These are phyloP conservation scores for Claviceps digitariae DNA, from an alignment of 2,329 filamentous ascomycete genomes.

Conservation along the genomic window DNA sequence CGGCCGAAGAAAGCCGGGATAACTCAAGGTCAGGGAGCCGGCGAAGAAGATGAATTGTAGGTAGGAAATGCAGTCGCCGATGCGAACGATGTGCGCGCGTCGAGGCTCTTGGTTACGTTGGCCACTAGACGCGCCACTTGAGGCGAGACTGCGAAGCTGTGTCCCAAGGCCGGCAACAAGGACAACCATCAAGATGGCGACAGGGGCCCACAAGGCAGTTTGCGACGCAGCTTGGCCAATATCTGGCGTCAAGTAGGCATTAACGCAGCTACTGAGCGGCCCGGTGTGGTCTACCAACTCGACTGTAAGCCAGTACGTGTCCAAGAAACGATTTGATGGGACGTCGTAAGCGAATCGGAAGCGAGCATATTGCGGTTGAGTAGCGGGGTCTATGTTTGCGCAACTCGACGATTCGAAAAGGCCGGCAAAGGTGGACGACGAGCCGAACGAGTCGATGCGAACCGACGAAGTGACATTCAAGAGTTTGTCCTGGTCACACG, in stretches of 20 bases:
- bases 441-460: neutral
- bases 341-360: neutral
- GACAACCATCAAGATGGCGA: neutral
- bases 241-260: constrained; percentile 1
- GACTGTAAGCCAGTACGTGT: constrained; percentile 1
- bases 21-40: constrained; percentile 54
- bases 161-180: neutral
- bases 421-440: neutral
- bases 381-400: neutral
- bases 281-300: neutral
- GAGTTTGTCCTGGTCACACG: neutral
- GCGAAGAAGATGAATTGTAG: constrained; percentile 63
- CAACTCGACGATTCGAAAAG: neutral
- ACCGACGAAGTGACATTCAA: neutral
- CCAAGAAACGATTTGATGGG: neutral
- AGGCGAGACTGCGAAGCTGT: neutral
- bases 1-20: constrained; percentile 62
- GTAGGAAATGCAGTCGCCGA: constrained; percentile 53
- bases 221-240: neutral
- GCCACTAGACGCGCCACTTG: neutral
- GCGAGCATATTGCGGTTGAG: too few species aligned
- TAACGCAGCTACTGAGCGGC: neutral
- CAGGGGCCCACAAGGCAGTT: neutral
- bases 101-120: neutral
- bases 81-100: constrained; percentile 3